Evolutionary conservation across 2,329 filamentous ascomycete species (phyloP), one percentile per base, ranked within the genome.

Genomic region (Beauveria australis): DNA sequence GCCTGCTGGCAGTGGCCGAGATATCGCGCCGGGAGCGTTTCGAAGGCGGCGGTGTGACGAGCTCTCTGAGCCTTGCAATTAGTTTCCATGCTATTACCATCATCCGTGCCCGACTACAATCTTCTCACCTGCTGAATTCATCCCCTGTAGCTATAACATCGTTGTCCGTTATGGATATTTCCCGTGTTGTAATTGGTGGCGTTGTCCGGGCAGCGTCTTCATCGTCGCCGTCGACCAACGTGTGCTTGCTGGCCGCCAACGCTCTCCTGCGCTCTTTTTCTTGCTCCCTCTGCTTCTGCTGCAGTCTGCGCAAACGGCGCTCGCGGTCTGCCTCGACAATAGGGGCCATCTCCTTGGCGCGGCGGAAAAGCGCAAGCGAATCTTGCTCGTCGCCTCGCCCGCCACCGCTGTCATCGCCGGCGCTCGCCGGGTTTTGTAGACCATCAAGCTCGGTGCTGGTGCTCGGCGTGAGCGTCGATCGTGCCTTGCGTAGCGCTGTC

Each of bases 331-430:
- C 75, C 59, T 73, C 68, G 37, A 78, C 67, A 41, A 74, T 72
- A 6, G 76, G 74, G 55, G 79, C 80, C 67, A 82, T 81, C 61
- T 78, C 74, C 63, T 77, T 78, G 14, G 78, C 74, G 5, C 79
- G 78, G 47, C 76, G 75, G 64, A 85, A 85, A 6, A 84, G 71
- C 2, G 72, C 73, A 12, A 84, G 72, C 2, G 68, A 70, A 55
- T 76, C 73, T 30, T 71, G 73, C 0, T 67, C 52, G 37, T 43
- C 37, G 52, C 52, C 8, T 53, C 37, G 33, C 33, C 14, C 33
- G 19, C 33, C 14, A 18, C 18, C 63, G 8, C 57, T 33, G 22
- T 54, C 56, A 9, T 55, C 46, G 48, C 59, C 56, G 10, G 19
- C 43, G 47, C 47, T n/a, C 19, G 24, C 22, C 16, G 47, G 19